Conservation (phyloP, 176 grass and related monocot species). For the Bonia amplexicaulis region DNA sequence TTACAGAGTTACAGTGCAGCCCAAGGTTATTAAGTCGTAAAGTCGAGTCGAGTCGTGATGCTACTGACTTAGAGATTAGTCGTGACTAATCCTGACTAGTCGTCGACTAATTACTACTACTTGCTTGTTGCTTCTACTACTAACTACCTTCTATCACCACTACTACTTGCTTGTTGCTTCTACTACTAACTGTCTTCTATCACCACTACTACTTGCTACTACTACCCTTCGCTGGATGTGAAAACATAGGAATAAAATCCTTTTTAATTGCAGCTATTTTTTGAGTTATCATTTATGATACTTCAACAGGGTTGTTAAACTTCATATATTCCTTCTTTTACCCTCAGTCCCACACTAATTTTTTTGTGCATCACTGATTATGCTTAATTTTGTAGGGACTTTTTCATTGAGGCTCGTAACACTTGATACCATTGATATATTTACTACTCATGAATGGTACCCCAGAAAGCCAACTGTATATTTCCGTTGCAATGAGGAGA, state of each 20-base stretch:
- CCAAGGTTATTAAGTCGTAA: too few species aligned
- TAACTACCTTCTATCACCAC: too few species aligned
- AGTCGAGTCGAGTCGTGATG: too few species aligned
- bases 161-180: too few species aligned
- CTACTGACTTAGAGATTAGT: too few species aligned
- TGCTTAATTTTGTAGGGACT: constrained; percentile 46
- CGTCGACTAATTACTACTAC: too few species aligned
- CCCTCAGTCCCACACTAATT: not conserved
- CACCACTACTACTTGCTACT: too few species aligned
- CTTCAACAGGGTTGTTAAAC: not conserved
- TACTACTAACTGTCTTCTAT: too few species aligned
- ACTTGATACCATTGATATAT: constrained; percentile 76
- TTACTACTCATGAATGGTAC: constrained; percentile 54
- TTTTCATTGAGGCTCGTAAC: constrained; percentile 49
- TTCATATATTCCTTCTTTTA: not conserved
- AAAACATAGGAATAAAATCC: not conserved
- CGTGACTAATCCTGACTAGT: too few species aligned
- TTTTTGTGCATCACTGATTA: not conserved
- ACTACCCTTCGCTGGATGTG: not conserved
- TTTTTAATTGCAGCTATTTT: not conserved
- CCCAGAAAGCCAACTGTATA: constrained; percentile 53
- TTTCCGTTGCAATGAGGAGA: constrained; percentile 70
- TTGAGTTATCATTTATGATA: not conserved
- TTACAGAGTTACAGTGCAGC: not conserved
- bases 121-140: too few species aligned